Conservation (phyloP, 2,329 filamentous ascomycete species). For the Lachnellula occidentalis region DNA sequence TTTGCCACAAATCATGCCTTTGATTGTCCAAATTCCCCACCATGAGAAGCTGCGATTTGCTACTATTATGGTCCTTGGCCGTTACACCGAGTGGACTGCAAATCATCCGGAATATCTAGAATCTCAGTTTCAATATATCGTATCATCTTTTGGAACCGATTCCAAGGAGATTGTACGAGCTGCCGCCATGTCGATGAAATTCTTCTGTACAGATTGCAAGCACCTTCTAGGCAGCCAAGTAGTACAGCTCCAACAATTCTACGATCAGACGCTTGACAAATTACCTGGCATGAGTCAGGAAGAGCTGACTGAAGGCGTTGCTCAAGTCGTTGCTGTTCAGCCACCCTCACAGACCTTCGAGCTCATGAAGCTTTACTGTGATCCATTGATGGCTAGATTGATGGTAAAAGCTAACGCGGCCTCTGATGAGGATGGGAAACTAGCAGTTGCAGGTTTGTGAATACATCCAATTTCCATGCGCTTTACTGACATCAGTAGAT, state of each 20-base stretch:
- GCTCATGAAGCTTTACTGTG: constrained; percentile 86
- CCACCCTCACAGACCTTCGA: constrained; percentile 74
- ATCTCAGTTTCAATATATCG: constrained; percentile 91
- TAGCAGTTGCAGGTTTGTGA: constrained; percentile 71
- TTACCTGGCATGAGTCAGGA: constrained; percentile 84
- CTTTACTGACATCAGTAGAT: constrained; percentile 44
- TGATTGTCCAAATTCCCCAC: constrained; percentile 88
- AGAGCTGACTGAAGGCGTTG: constrained; percentile 93
- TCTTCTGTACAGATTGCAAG: constrained; percentile 93
- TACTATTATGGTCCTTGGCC: constrained; percentile 92
- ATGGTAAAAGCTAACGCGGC: constrained; percentile 85
- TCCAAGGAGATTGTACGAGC: constrained; percentile 89
- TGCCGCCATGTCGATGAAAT: constrained; percentile 90
- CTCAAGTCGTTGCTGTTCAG: constrained; percentile 83
- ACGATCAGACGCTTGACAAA: constrained; percentile 81
- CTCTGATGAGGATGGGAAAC: constrained; percentile 73
- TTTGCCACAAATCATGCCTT: constrained; percentile 83
- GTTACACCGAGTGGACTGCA: constrained; percentile 97
- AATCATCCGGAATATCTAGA: constrained; percentile 89
- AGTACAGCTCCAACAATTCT: constrained; percentile 83
- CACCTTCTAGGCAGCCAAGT: constrained; percentile 80
- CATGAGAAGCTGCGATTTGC: constrained; percentile 99
- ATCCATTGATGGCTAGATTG: constrained; percentile 79
- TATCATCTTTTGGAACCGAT: constrained; percentile 81
- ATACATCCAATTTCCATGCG: background rate